These are phyloP conservation scores for Elsinoe necatrix DNA, from an alignment of 2,329 filamentous ascomycete genomes.

Conservation along the genomic window DNA sequence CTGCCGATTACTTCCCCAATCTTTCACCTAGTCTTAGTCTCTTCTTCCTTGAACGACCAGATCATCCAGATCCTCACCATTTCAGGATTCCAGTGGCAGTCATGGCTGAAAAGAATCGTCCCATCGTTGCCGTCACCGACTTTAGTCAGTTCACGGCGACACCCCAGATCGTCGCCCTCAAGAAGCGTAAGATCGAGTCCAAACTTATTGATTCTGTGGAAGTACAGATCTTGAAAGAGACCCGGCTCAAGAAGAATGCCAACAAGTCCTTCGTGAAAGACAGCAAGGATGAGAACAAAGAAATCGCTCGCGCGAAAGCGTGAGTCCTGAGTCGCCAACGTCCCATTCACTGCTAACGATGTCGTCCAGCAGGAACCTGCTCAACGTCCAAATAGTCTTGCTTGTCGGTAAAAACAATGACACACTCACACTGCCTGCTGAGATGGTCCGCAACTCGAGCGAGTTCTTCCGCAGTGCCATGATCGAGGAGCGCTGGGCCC, in stretches of 20 bases:
- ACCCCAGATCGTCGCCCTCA: background rate
- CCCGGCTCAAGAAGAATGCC: background rate
- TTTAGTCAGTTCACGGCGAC: background rate
- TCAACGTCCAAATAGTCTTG: background rate
- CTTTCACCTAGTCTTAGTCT: background rate
- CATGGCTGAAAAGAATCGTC: background rate
- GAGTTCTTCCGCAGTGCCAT: slow-evolving; percentile 1
- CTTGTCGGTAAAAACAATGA: background rate
- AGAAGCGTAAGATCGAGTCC: background rate
- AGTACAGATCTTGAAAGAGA: background rate
- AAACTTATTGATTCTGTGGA: background rate
- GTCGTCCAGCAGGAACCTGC: background rate
- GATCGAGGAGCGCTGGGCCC: background rate
- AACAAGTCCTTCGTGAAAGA: background rate
- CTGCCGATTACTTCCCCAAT: background rate
- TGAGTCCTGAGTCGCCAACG: background rate
- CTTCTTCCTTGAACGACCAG: background rate
- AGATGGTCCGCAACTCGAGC: background rate
- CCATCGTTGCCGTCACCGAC: background rate
- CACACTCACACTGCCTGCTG: background rate
- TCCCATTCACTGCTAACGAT: background rate
- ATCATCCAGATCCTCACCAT: background rate
- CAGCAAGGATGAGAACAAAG: background rate
- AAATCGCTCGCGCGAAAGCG: background rate
- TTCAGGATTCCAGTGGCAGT: background rate